These are phyloP conservation scores for Saksenaea oblongispora DNA, from an alignment of 371 early-diverging fungal species.

Conservation along the genomic window DNA sequence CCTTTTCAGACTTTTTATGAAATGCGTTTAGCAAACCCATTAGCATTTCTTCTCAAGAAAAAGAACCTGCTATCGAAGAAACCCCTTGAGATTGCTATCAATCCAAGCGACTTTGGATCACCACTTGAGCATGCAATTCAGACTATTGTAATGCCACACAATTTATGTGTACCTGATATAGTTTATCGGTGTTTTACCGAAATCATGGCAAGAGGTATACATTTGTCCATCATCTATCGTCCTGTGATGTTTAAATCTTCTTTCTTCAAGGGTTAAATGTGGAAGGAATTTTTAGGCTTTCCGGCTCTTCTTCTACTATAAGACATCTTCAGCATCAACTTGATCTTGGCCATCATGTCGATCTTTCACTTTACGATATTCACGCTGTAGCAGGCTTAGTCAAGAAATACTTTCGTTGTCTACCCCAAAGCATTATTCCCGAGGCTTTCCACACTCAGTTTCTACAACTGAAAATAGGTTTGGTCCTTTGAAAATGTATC, in stretches of 20 bases:
- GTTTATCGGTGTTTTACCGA: conserved; percentile 28
- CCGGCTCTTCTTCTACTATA: conserved; percentile 47
- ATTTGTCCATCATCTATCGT: background rate
- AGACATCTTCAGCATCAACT: conserved; percentile 29
- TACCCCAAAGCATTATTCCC: conserved; percentile 50
- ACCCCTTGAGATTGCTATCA: background rate
- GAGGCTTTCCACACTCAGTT: conserved; percentile 32
- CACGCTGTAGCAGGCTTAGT: conserved; percentile 47
- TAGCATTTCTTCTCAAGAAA: background rate
- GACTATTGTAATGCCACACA: conserved; percentile 8
- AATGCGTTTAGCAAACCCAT: background rate
- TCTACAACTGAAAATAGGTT: conserved; percentile 1
- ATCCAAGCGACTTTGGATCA: conserved; percentile 20
- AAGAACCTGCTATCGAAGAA: background rate
- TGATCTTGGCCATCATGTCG: conserved; percentile 30
- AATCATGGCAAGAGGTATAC: conserved; percentile 23
- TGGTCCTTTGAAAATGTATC: background rate
- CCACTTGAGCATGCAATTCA: conserved; percentile 23
- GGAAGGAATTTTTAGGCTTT: conserved; percentile 52
- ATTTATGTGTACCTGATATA: conserved; percentile 22
- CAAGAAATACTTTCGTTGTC: conserved; percentile 43
- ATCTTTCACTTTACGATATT: conserved; percentile 36
- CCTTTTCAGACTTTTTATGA: too few species aligned
- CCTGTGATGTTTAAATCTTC: background rate
- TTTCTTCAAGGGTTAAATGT: conserved; percentile 27